These are phyloP conservation scores for Angophora floribunda DNA, from an alignment of 345 rosid species.

Conservation along the genomic window DNA sequence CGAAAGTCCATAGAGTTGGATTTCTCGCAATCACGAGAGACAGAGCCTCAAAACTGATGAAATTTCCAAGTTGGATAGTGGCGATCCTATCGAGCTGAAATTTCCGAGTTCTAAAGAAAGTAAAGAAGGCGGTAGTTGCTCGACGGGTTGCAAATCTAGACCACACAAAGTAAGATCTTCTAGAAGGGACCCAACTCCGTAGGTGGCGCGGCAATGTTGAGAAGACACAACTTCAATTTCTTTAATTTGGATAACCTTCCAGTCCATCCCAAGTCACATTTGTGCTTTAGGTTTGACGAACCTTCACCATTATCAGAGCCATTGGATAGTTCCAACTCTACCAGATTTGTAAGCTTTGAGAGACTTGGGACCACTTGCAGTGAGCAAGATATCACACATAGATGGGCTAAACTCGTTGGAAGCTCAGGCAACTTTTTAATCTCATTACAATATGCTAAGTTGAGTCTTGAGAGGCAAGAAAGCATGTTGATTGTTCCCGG, in stretches of 20 bases:
- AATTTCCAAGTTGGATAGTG: background rate
- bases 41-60: rapidly evolving
- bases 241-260: background rate
- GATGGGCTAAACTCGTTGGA: background rate
- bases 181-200: background rate
- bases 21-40: background rate
- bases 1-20: background rate
- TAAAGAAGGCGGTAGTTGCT: background rate
- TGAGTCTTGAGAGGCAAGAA: background rate
- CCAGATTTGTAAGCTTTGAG: background rate
- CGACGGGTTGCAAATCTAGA: background rate
- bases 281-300: background rate
- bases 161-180: background rate
- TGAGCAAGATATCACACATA: background rate
- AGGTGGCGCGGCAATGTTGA: rapidly evolving
- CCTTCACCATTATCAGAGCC: background rate
- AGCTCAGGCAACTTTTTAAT: background rate
- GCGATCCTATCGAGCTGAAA: background rate
- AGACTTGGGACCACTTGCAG: background rate
- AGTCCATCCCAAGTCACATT: background rate
- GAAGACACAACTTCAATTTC: background rate
- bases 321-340: background rate
- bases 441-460: background rate
- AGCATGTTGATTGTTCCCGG: background rate
- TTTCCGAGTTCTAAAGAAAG: background rate